Evolutionary conservation across 2,329 filamentous ascomycete genomes (phyloP), one percentile per base, ranked within the genome.

Genomic region (Verticillium nonalfalfae): DNA sequence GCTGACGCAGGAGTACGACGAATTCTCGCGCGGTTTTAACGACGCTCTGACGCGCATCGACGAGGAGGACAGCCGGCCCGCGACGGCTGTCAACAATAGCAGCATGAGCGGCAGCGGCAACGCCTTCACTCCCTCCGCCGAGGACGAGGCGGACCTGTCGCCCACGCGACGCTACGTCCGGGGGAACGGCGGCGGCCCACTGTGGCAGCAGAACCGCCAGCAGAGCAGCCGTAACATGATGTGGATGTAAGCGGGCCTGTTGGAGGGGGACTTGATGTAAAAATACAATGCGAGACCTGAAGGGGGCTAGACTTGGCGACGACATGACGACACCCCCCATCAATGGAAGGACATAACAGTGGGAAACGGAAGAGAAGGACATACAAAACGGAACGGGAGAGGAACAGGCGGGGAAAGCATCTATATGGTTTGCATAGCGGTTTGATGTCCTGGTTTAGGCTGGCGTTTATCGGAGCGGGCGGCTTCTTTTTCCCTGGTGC

Each of bases 201-300:
- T 84, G 40, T 84, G 81, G 81, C 81, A 84, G 70, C 81, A 84
- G 71, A 82, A 82, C 59, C 73, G 81, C 61, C 75, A 76, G 60
- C 78, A 78, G 63, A 50, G 45, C 45, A 75, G 74, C 64, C 74
- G 81, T 59, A 83, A 79, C 68, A 62, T 80, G 64, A 78, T 77
- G 73, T 80, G 78, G 78, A 73, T 79, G 72, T 50, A n/a, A 21
- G 35, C 35, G 45, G 45, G n/a, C 6, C 11, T 13, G 10, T 40
- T 40, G 39, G 13, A 26, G 26, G 26, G 4, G 26, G 26, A 26
- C 26, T 15, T 15, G 39, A 11, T 40, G 39, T 10, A 21, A 11
- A 13, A 50, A 21, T n/a, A 21, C 13, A 50, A 5, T 10, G 15
- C 26, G 26, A 26, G 26, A 26, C 26, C 26, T 26, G 2, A 4